Base-by-base conservation (phyloP, 331 rosid genomes). In the Cydonia oblonga region DNA sequence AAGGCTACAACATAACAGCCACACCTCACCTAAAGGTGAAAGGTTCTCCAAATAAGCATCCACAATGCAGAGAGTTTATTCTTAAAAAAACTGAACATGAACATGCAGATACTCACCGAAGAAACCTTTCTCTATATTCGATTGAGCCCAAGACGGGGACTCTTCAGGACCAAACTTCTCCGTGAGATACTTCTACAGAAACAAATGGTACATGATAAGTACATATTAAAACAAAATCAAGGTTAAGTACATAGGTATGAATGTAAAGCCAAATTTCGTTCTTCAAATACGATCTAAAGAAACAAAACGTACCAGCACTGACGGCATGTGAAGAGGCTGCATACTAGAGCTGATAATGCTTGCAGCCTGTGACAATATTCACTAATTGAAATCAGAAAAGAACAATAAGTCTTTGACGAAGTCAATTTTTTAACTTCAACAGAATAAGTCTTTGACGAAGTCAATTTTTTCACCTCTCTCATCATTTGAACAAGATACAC, bases 241-340 rank as follows among this genome's bases (percentile, higher is more conserved):
- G 68, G 25, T 14, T 9, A 52, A 28, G 33, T 25, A 56, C 49
- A 20, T 52, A 10, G 49, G 30, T 42, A 38, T 10, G 62, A 64
- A 56, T 56, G 28, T 29, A n/a, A 30, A 66, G n/a, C 24, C 9
- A 32, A 64, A 30, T 32, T 32, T 32, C 5, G 3, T 19, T 22
- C 24, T 33, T 22, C 1, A 11, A 38, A 57, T 14, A 38, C 56
- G 9, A 6, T 22, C 56, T 3, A 28, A 56, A 40, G 40, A 71
- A 46, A 71, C 26, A 68, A 68, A 77, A 74, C 11, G 33, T 82
- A 85, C 85, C 89, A 77, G 79, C 79, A 72, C n/a, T n/a, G 35
- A 40, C 64, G 64, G 13, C 87, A 80, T 72, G 35, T 74, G 78
- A 30, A 77, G 80, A 58, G 86, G 86, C 66, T 82, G 89, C 74